phyloP scores from a whole-genome alignment of 805 yeast genomes.

The Starmera amethionina region DNA sequence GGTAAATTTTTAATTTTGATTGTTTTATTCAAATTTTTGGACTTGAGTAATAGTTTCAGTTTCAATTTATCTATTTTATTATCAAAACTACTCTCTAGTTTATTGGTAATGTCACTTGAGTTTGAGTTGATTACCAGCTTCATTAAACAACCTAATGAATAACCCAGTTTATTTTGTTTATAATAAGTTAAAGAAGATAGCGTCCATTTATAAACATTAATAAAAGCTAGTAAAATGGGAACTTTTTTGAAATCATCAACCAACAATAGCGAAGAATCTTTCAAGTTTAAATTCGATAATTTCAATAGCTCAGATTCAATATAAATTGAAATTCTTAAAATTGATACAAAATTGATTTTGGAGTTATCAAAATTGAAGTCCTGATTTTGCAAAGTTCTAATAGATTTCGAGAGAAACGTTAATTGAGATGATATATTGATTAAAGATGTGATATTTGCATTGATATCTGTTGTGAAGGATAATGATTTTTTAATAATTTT shows the following conservation, averaged over 20 bases:
- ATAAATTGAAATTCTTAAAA: too few species aligned
- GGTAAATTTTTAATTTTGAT: too few species aligned
- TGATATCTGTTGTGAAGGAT: too few species aligned
- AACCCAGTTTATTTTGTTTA: constrained; percentile 34
- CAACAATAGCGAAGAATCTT: too few species aligned
- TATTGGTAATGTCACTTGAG: background rate
- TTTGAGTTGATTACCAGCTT: too few species aligned
- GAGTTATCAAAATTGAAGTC: constrained; percentile 7
- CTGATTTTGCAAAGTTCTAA: constrained; percentile 15
- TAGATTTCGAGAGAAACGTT: constrained; percentile 19
- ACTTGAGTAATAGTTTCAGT: too few species aligned
- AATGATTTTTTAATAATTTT: too few species aligned
- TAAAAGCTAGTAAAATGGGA: constrained; percentile 20
- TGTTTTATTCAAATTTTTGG: too few species aligned
- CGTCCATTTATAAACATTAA: constrained; percentile 33
- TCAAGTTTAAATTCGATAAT: too few species aligned
- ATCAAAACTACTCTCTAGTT: constrained; percentile 2
- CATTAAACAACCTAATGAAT: constrained; percentile 19
- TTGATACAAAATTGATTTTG: too few species aligned
- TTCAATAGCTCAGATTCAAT: too few species aligned
- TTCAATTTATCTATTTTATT: constrained; percentile 5
- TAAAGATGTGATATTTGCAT: background rate
- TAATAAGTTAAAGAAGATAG: constrained; percentile 35
- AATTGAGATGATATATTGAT: constrained; percentile 19
- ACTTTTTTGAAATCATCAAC: too few species aligned